Percentiles rank a stretch among this genome's conserved stretches.
phyloP scores from a whole-genome alignment of 805 yeast species.

The Lipomyces lipofer region DNA sequence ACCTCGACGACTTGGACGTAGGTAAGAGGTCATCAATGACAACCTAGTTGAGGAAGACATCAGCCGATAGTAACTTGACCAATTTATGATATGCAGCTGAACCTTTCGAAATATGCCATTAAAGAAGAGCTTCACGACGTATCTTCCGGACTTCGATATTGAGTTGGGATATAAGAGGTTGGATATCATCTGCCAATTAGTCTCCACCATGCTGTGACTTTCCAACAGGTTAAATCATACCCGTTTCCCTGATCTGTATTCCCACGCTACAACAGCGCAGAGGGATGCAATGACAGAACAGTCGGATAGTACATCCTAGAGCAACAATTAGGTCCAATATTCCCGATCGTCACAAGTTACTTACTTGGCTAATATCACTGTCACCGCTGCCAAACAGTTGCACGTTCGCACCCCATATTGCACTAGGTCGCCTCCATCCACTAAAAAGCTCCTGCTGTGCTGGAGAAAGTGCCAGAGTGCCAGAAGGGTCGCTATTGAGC shows the following conservation, averaged over 20 bases:
- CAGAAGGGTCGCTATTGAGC: slow-evolving; percentile 31
- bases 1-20: slow-evolving; percentile 18
- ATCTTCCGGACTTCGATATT: slow-evolving; percentile 38
- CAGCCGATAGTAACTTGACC: not conserved
- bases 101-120: slow-evolving; percentile 55
- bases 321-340: too few relatives aligned
- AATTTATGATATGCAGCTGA: not conserved
- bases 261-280: slow-evolving; percentile 48
- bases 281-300: slow-evolving; percentile 77
- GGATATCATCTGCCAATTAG: slow-evolving; percentile 21
- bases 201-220: too few relatives aligned
- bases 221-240: not conserved
- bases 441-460: slow-evolving; percentile 19
- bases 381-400: slow-evolving; percentile 11
- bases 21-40: slow-evolving; percentile 53
- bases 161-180: slow-evolving; percentile 33
- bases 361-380: slow-evolving; percentile 20
- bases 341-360: too few relatives aligned
- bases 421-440: slow-evolving; percentile 32
- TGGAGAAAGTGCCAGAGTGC: slow-evolving; percentile 25
- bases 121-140: slow-evolving; percentile 47
- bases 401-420: slow-evolving; percentile 15
- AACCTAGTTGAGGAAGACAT: slow-evolving; percentile 31
- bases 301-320: slow-evolving; percentile 47
- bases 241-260: slow-evolving; percentile 24